A percentile compares a stretch with the other conserved stretches of the same genome.
phyloP scores from a whole-genome alignment of 192 early-diverging fungal genomes.

The Linnemannia elongata region DNA sequence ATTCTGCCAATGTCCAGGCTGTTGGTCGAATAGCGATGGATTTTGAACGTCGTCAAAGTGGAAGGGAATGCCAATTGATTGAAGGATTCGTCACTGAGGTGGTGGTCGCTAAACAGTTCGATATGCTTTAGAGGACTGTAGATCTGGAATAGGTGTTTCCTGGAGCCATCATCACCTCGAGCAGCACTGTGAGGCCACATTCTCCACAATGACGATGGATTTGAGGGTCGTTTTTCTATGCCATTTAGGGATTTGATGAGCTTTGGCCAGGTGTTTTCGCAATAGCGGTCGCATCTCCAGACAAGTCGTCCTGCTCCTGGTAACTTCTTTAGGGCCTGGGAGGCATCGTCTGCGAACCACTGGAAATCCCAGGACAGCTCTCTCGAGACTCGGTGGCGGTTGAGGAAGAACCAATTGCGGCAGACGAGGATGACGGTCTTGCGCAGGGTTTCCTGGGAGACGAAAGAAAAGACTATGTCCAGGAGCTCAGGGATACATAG shows the following conservation, averaged over 20 bases:
- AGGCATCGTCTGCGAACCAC: background rate
- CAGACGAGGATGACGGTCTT: background rate
- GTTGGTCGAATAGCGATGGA: background rate
- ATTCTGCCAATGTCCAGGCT: background rate
- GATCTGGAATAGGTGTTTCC: background rate
- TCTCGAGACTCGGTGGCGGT: background rate
- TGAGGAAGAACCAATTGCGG: background rate
- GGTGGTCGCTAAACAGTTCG: background rate
- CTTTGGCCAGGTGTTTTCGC: background rate
- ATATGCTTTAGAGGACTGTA: background rate
- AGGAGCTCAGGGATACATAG: background rate
- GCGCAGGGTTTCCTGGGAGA: background rate
- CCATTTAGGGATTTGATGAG: background rate
- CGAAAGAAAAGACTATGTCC: background rate
- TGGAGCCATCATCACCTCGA: background rate
- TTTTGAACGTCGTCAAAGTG: background rate
- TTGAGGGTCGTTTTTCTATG: background rate
- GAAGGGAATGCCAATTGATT: background rate
- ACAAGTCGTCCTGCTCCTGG: background rate
- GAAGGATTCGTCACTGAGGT: background rate
- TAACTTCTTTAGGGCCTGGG: background rate
- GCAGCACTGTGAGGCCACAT: background rate
- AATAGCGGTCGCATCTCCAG: background rate
- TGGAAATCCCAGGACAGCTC: background rate
- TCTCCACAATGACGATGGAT: background rate